These are phyloP conservation scores for Diutina mesorugosa DNA, from an alignment of 1,139 yeast genomes.

Conservation along the genomic window DNA sequence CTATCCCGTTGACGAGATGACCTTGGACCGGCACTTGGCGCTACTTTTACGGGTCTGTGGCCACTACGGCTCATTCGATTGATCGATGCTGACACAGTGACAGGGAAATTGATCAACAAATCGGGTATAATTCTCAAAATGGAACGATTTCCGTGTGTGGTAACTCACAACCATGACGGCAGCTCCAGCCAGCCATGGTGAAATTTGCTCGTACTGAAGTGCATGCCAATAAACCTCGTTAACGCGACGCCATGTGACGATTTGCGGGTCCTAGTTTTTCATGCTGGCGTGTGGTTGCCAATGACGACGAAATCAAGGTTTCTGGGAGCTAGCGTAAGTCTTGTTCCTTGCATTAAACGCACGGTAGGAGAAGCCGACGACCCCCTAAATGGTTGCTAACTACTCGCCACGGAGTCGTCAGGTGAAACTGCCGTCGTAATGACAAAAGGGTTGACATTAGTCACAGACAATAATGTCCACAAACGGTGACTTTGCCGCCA, in stretches of 20 bases:
- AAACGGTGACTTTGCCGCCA: not conserved
- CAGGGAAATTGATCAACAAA: no score
- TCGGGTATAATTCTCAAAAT: no score
- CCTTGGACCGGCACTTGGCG: no score
- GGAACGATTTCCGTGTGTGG: not conserved
- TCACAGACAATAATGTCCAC: no score
- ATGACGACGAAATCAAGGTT: not conserved
- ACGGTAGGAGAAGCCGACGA: not conserved
- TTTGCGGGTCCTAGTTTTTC: not conserved
- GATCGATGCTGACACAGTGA: no score
- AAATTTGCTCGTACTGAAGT: not conserved
- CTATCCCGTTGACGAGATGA: no score
- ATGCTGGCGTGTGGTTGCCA: not conserved
- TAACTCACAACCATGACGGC: not conserved
- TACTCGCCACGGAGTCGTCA: not conserved
- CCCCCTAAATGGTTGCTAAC: not conserved
- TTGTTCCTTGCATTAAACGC: not conserved
- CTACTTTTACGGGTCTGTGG: no score
- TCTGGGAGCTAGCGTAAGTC: not conserved
- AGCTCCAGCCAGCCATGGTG: not conserved
- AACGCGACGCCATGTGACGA: not conserved
- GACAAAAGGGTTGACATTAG: not conserved
- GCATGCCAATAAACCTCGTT: not conserved
- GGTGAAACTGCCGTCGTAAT: not conserved
- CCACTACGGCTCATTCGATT: no score